phyloP scores from a whole-genome alignment of 352 stramenopile genomes.

The Phytophthora chlamydospora region DNA sequence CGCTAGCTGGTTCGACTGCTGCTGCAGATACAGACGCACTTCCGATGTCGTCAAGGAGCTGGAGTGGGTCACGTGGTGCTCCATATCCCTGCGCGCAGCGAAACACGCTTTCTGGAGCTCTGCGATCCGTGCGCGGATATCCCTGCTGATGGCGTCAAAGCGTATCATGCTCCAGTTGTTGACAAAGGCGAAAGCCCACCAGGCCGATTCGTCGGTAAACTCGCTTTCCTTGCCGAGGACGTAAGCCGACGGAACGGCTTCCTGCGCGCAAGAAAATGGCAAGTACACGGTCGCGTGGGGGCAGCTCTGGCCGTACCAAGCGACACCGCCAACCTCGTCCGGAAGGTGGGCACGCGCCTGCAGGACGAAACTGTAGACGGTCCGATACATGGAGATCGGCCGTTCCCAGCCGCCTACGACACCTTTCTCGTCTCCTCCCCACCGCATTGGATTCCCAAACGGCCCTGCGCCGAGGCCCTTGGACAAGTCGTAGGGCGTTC shows the following conservation, averaged over 20 bases:
- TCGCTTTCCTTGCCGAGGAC: conserved; percentile 72
- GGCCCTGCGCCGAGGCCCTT: conserved; percentile 87
- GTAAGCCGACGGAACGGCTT: conserved; percentile 57
- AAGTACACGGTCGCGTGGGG: conserved; percentile 78
- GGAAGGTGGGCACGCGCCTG: conserved; percentile 53
- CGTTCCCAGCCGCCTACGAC: conserved; percentile 85
- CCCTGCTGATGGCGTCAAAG: conserved; percentile 77
- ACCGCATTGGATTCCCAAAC: conserved; percentile 91
- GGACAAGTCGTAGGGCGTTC: conserved; percentile 87
- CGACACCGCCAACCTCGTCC: conserved; percentile 57
- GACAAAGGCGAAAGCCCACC: conserved; percentile 89
- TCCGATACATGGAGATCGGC: conserved; percentile 93
- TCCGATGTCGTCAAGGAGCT: conserved; percentile 19
- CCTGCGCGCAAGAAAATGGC: conserved; percentile 73
- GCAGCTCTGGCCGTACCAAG: conserved; percentile 74
- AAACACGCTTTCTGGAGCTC: conserved; percentile 54
- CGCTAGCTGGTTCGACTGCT: conserved; percentile 60
- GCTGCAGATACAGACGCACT: conserved; percentile 37
- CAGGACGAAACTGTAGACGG: conserved; percentile 86
- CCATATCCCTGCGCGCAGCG: conserved; percentile 27
- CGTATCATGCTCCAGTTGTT: conserved; percentile 88
- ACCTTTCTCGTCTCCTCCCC: conserved; percentile 61
- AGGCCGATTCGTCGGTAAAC: conserved; percentile 68
- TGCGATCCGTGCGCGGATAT: conserved; percentile 51
- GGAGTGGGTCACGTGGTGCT: conserved; percentile 29